A percentile compares a stretch with the other conserved stretches of the same genome.
phyloP scores from a whole-genome alignment of 495 filamentous ascomycete species.

The Jackrogersella minutella region DNA sequence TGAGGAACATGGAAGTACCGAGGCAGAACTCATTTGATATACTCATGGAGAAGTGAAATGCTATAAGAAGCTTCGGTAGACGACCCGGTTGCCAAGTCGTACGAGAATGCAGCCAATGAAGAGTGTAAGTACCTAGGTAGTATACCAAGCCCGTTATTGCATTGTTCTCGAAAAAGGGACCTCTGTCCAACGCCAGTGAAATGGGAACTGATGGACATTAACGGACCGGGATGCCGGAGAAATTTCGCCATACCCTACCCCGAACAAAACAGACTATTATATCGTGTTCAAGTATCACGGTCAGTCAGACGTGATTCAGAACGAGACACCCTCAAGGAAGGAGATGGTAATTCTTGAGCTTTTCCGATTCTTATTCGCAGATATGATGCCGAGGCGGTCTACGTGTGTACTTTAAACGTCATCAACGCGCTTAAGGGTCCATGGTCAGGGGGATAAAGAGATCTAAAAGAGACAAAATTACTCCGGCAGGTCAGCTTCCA shows the following conservation, averaged over 20 bases:
- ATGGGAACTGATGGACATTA: slow-evolving; percentile 22
- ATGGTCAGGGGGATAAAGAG: slow-evolving; percentile 15
- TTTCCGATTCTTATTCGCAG: slow-evolving; percentile 16
- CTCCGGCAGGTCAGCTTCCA: slow-evolving; percentile 15
- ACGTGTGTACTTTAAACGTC: slow-evolving; percentile 23
- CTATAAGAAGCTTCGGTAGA: slow-evolving; percentile 30
- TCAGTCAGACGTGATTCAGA: slow-evolving; percentile 7
- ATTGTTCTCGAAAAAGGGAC: slow-evolving; percentile 19
- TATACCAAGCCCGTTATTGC: slow-evolving; percentile 37
- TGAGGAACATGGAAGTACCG: slow-evolving; percentile 38
- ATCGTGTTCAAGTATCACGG: slow-evolving; percentile 6
- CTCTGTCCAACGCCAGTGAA: slow-evolving; percentile 19
- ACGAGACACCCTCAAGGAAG: neutral
- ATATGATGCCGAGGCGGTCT: slow-evolving; percentile 22
- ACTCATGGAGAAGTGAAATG: slow-evolving; percentile 32
- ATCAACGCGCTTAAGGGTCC: slow-evolving; percentile 27
- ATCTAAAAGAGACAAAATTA: slow-evolving; percentile 24
- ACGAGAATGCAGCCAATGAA: slow-evolving; percentile 33
- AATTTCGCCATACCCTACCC: slow-evolving; percentile 28
- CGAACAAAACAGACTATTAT: slow-evolving; percentile 9
- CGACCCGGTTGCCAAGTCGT: slow-evolving; percentile 35
- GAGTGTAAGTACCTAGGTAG: slow-evolving; percentile 33
- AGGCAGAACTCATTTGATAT: slow-evolving; percentile 27
- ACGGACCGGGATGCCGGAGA: slow-evolving; percentile 42
- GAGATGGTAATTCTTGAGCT: slow-evolving; percentile 5